A percentile compares a stretch with the other conserved stretches of the same genome.
Conservation (phyloP, 2,329 filamentous ascomycete genomes). For the Colletotrichum caudatum region DNA sequence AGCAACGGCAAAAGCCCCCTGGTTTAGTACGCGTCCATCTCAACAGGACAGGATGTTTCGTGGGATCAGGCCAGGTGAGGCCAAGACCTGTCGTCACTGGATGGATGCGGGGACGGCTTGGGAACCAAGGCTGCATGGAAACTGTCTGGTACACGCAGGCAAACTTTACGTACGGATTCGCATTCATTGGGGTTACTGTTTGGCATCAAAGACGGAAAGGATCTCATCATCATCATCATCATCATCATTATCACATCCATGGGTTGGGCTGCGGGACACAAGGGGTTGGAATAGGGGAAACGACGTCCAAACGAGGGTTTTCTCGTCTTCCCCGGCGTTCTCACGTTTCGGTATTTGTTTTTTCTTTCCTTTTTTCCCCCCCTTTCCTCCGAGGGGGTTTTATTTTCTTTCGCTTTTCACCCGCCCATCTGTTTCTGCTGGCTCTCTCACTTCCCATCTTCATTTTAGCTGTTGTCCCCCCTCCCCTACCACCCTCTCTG, state of each 20-base stretch:
- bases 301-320: conserved; percentile 13
- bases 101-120: conserved; percentile 6
- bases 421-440: background rate
- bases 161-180: conserved; percentile 33
- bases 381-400: no score
- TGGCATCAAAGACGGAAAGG: conserved; percentile 39
- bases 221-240: conserved; percentile 18
- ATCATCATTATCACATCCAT: conserved; percentile 17
- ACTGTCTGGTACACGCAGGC: conserved; percentile 21
- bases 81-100: conserved; percentile 9
- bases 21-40: conserved; percentile 1
- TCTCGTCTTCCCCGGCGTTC: conserved; percentile 8
- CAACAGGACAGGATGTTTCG: background rate
- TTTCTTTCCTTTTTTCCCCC: background rate
- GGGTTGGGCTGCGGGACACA: conserved; percentile 5
- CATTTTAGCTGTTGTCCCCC: background rate
- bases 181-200: conserved; percentile 37
- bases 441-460: background rate
- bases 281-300: conserved; percentile 9
- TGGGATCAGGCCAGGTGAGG: background rate
- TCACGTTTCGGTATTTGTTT: conserved; percentile 1
- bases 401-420: background rate
- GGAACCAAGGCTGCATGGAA: conserved; percentile 32
- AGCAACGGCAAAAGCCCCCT: conserved; percentile 1
- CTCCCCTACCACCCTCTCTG: background rate